phyloP scores from a whole-genome alignment of 345 rosid genomes.

The Excoecaria cochinchinensis region DNA sequence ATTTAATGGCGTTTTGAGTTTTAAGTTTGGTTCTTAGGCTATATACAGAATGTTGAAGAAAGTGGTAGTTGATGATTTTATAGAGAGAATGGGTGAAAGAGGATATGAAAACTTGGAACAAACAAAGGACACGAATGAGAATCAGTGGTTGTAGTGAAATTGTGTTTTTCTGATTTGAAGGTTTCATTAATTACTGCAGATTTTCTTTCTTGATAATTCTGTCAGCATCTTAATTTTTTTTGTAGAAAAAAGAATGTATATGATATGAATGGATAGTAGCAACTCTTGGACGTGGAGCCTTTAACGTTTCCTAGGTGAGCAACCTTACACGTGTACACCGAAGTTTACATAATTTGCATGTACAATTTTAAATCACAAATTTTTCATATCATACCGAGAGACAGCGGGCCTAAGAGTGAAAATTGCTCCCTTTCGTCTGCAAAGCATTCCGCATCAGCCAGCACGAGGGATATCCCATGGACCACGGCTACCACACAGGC shows the following conservation, averaged over 20 bases:
- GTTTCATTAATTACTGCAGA: slow-evolving; percentile 14
- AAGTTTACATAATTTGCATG: slow-evolving; percentile 1
- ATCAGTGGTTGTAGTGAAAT: slow-evolving; percentile 31
- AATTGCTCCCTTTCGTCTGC: too few relatives aligned
- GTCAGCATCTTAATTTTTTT: not conserved
- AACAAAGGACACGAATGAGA: slow-evolving; percentile 27
- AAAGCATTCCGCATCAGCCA: too few relatives aligned
- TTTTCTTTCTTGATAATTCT: slow-evolving; percentile 17
- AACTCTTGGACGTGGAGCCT: slow-evolving; percentile 39
- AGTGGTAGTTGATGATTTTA: slow-evolving; percentile 25
- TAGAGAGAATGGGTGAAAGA: slow-evolving; percentile 44
- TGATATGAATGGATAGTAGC: slow-evolving; percentile 34
- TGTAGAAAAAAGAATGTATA: not conserved
- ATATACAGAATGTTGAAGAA: slow-evolving; percentile 12
- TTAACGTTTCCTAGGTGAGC: slow-evolving; percentile 34
- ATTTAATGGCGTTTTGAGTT: not conserved
- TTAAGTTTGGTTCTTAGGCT: not conserved
- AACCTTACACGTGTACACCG: slow-evolving; percentile 9
- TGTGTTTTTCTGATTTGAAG: not conserved
- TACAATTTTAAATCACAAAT: slow-evolving; percentile 30
- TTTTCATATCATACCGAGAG: too few relatives aligned
- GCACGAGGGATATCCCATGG: too few relatives aligned
- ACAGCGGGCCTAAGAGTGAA: too few relatives aligned
- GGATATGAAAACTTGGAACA: slow-evolving; percentile 39
- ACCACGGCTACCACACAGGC: too few relatives aligned